Base-by-base conservation (phyloP, 768 basidiomycete genomes). In the Gautieria morchelliformis region DNA sequence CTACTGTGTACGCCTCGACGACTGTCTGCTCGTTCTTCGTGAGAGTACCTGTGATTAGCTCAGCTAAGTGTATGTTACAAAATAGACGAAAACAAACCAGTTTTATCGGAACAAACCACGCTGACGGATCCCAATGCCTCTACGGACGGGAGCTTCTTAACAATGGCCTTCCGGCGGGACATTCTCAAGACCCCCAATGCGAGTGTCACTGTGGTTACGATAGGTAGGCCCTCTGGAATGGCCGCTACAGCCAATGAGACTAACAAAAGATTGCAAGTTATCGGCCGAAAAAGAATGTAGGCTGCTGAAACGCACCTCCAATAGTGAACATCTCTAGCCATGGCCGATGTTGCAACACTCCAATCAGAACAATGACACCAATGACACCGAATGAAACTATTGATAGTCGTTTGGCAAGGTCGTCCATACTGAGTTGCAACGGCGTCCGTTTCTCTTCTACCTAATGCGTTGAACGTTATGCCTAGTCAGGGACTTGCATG, bases 291-390 rank as follows among this genome's bases (percentile, higher is more conserved):
- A 62, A 20, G 35, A 7, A 20, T 51, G 53, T n/a, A 58, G 7
- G 8, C 53, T 20, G 53, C 51, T 9, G 22, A 12, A 24, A 69
- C 82, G 53, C 64, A 94, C 93, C 93, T 75, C 94, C 94, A 60
- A 98, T 98, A 9, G 94, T 98, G 67, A 98, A 97, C 95, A 97
- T 98, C 48, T 95, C 94, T 11, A 97, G 72, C 94, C 93, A 96
- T 10, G 87, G 80, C 19, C 95, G 78, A 40, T 82, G 75, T 66
- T 97, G 94, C 60, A 85, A 71, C 15, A 94, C 82, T 8, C 94
- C 95, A 60, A 97, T 85, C 53, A 97, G 69, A 69, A 89, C 90
- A 51, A 98, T 98, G 37, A 96, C 68, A 5, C 94, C 94, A 61
- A 98, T 98, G 51, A 97, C 79, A n/a, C 83, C 88, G 62, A 98